Evolutionary conservation across 352 stramenopile species (phyloP).

Genomic region (Globisporangium cederbergense): DNA sequence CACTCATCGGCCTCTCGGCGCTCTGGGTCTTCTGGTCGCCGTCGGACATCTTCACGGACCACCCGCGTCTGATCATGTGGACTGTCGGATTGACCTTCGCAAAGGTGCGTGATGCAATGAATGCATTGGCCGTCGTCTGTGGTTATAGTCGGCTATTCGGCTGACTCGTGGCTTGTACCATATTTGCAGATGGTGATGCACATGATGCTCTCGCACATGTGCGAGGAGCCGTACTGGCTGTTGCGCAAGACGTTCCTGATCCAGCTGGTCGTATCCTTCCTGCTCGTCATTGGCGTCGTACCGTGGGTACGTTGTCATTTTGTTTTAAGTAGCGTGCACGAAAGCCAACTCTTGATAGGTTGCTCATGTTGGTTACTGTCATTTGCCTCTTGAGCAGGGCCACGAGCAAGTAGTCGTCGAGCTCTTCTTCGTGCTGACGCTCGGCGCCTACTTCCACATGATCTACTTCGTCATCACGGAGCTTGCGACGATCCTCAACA

Average conservation of each 20-base stretch:
- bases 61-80: conserved; percentile 84
- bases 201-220: conserved; percentile 89
- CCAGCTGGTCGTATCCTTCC: conserved; percentile 52
- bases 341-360: background rate
- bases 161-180: background rate
- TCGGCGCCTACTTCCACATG: conserved; percentile 76
- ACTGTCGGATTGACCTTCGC: conserved; percentile 77
- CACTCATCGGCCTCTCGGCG: conserved; percentile 62
- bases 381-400: conserved; percentile 27
- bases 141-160: background rate
- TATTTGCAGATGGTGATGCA: conserved; percentile 81
- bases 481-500: conserved; percentile 69
- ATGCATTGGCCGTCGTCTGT: background rate
- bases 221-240: conserved; percentile 82
- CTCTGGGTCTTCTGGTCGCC: conserved; percentile 78
- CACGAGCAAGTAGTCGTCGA: conserved; percentile 67
- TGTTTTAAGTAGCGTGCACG: background rate
- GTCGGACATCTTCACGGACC: conserved; percentile 77
- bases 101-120: conserved; percentile 40
- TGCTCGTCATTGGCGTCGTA: conserved; percentile 70
- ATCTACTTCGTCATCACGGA: conserved; percentile 79
- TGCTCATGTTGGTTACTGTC: conserved; percentile 2
- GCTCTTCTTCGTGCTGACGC: conserved; percentile 74
- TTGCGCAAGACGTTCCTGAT: conserved; percentile 80
- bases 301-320: conserved; percentile 46